Evolutionary conservation across 2,329 filamentous ascomycete genomes (phyloP).

Genomic region (Aspergillus ibericus): DNA sequence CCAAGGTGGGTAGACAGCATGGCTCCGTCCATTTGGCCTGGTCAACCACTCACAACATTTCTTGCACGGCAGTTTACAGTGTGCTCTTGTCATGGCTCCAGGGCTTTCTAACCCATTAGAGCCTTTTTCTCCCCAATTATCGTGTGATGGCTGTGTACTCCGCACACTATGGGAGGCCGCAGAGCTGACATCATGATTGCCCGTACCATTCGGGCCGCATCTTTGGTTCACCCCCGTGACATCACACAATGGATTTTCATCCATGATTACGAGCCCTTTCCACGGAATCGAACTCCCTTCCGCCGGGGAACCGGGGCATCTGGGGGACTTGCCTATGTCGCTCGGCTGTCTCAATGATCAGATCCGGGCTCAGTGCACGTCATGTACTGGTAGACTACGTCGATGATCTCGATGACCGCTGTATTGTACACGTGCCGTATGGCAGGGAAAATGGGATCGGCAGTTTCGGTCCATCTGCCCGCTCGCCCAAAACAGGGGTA

Average conservation of each 20-base stretch:
- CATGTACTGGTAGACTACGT: not conserved
- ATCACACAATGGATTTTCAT: not conserved
- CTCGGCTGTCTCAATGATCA: too few species aligned
- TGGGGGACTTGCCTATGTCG: too few species aligned
- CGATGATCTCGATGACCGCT: too few species aligned
- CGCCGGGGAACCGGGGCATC: not conserved
- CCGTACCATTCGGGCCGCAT: not conserved
- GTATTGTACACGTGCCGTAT: not conserved
- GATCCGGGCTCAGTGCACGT: not conserved
- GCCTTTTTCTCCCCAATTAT: too few species aligned
- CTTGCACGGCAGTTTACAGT: too few species aligned
- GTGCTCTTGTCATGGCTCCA: too few species aligned
- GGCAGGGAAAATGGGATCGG: not conserved
- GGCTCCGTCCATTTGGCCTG: too few species aligned
- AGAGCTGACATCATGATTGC: conserved; percentile 16
- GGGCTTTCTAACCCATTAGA: not conserved
- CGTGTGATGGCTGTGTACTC: not conserved
- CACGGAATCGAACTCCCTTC: not conserved
- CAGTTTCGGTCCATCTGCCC: not conserved
- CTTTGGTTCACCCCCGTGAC: not conserved
- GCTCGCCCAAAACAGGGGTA: not conserved
- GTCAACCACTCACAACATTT: too few species aligned
- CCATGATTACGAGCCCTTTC: not conserved
- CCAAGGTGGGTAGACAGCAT: too few species aligned
- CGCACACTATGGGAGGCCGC: too few species aligned